These are phyloP conservation scores for Clarireedia sp. DNA, from an alignment of 2,329 filamentous ascomycete species.

Conservation along the genomic window DNA sequence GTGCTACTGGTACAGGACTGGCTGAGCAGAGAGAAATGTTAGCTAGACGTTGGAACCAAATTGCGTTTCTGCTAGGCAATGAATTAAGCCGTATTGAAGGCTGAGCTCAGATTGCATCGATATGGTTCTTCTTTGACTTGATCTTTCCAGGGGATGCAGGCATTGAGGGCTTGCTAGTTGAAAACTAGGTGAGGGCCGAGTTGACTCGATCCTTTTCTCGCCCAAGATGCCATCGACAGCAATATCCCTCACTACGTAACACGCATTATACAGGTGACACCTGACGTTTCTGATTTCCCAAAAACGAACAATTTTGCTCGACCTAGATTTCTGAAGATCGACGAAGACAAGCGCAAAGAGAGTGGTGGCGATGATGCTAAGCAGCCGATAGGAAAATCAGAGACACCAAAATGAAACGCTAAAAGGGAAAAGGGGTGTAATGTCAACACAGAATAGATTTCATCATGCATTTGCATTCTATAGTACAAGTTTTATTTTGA, in stretches of 20 bases:
- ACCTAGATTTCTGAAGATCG: too few species aligned
- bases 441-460: not conserved
- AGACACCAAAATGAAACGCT: too few species aligned
- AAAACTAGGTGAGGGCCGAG: too few species aligned
- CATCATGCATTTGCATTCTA: conserved; percentile 4
- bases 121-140: not conserved
- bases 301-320: too few species aligned
- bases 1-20: conserved; percentile 12
- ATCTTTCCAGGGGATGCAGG: not conserved
- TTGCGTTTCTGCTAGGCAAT: conserved; percentile 14
- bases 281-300: too few species aligned
- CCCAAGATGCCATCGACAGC: too few species aligned
- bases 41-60: conserved; percentile 21
- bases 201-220: too few species aligned
- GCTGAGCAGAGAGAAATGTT: conserved; percentile 17
- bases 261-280: too few species aligned
- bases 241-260: too few species aligned
- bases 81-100: conserved; percentile 15
- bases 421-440: not conserved
- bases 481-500: conserved; percentile 9
- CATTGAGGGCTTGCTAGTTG: too few species aligned
- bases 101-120: not conserved
- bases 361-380: not conserved
- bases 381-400: not conserved
- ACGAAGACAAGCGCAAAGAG: too few species aligned